phyloP scores from a whole-genome alignment of 345 rosid species.

The Citrus inodora region DNA sequence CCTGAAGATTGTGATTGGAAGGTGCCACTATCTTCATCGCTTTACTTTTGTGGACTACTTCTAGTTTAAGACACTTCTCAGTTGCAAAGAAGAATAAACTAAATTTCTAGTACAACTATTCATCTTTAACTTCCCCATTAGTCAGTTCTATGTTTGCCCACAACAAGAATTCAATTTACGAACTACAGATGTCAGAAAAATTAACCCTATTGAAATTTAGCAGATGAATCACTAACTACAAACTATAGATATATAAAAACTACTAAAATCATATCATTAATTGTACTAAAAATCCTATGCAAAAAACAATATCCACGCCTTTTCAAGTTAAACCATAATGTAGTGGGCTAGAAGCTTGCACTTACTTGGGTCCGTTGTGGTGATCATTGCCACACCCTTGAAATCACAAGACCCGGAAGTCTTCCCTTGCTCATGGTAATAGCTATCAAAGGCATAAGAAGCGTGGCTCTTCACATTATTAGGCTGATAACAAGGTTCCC shows the following conservation, averaged over 20 bases:
- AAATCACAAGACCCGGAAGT: constrained; percentile 86
- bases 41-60: not conserved
- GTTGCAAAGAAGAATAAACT: not conserved
- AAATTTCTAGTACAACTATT: not conserved
- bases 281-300: not conserved
- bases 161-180: not conserved
- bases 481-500: constrained; percentile 87
- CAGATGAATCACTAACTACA: constrained; percentile 3
- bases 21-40: not conserved
- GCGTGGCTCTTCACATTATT: constrained; percentile 82
- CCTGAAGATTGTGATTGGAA: constrained; percentile 2
- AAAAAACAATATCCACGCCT: not conserved
- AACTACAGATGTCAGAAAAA: not conserved
- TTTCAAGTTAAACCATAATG: not conserved
- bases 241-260: not conserved
- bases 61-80: constrained; percentile 11
- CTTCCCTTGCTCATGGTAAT: constrained; percentile 84
- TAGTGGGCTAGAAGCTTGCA: not conserved
- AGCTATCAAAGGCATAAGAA: constrained; percentile 94
- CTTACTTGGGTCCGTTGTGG: constrained; percentile 98
- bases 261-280: constrained; percentile 1
- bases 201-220: not conserved
- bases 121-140: not conserved
- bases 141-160: not conserved
- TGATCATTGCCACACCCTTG: constrained; percentile 93